Evolutionary conservation across 2,329 filamentous ascomycete species (phyloP).

Genomic region (Pseudopithomyces chartarum): DNA sequence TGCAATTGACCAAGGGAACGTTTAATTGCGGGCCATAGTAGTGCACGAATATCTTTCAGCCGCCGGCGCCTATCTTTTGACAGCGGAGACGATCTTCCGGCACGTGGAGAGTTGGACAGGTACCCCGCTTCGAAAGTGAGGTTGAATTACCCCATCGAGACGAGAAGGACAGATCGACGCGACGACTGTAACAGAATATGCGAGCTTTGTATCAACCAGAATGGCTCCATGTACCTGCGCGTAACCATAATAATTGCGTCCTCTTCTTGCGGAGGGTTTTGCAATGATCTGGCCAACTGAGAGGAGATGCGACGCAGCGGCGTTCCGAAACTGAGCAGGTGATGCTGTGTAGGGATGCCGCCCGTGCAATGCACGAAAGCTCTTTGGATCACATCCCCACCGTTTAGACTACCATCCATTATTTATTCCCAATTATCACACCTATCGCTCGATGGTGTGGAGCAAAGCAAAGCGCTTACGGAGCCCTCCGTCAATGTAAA

Average conservation of each 20-base stretch:
- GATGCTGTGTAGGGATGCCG: conserved; percentile 3
- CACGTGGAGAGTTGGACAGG: conserved; percentile 7
- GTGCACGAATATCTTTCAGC: background rate
- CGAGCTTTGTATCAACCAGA: conserved; percentile 7
- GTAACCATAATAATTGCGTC: background rate
- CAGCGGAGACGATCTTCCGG: conserved; percentile 7
- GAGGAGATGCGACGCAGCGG: conserved; percentile 10
- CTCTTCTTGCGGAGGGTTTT: too few species aligned
- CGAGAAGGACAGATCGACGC: background rate
- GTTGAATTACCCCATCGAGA: conserved; percentile 2
- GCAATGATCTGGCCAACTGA: background rate
- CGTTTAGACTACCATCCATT: conserved; percentile 8
- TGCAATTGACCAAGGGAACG: background rate
- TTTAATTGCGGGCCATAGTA: background rate
- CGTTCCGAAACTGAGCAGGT: conserved; percentile 13
- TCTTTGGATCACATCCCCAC: conserved; percentile 13
- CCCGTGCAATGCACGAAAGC: conserved; percentile 5
- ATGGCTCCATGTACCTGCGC: background rate
- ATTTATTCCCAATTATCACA: conserved; percentile 1
- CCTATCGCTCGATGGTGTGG: conserved; percentile 11
- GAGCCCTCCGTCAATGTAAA: conserved; percentile 3
- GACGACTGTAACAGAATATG: conserved; percentile 8
- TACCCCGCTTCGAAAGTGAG: conserved; percentile 4
- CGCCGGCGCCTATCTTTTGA: conserved; percentile 6
- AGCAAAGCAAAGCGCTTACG: conserved; percentile 22